Evolutionary conservation across 75 land plant genomes (phyloP).

Genomic region (Pinus tabuliformis): DNA sequence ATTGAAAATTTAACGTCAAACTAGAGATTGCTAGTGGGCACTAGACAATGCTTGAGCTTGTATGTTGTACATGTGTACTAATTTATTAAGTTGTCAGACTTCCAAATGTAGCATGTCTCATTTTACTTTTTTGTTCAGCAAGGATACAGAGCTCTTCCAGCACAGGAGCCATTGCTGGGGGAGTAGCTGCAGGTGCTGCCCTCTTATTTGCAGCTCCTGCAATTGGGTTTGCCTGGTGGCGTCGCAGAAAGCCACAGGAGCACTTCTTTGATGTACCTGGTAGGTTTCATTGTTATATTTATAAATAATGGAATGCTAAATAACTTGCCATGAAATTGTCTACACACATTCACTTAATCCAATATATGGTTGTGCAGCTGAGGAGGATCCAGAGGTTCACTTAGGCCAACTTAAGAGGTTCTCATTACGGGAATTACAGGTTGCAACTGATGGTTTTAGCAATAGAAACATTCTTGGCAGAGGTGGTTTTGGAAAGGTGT

Average conservation of each 20-base stretch:
- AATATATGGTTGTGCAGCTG: conserved; percentile 40
- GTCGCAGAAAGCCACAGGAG: conserved; percentile 66
- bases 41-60: not conserved
- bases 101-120: not conserved
- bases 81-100: not conserved
- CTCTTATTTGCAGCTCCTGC: conserved; percentile 77
- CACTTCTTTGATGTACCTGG: conserved; percentile 88
- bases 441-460: conserved; percentile 74
- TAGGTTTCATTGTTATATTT: conserved; percentile 10
- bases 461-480: conserved; percentile 59
- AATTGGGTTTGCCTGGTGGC: conserved; percentile 78
- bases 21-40: not conserved
- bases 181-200: conserved; percentile 85
- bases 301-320: not conserved
- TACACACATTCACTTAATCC: not conserved
- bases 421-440: conserved; percentile 81
- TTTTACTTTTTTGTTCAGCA: conserved; percentile 1
- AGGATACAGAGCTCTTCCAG: not conserved
- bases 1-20: not conserved
- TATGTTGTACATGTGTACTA: not conserved
- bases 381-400: conserved; percentile 90
- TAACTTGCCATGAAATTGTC: not conserved
- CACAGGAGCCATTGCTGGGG: conserved; percentile 79
- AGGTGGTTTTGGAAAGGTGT: conserved; percentile 77
- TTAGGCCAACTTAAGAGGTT: conserved; percentile 88